Evolutionary conservation across 805 yeast species (phyloP), one percentile per base, ranked within the genome.

Genomic region (Myxozyma mucilagina): DNA sequence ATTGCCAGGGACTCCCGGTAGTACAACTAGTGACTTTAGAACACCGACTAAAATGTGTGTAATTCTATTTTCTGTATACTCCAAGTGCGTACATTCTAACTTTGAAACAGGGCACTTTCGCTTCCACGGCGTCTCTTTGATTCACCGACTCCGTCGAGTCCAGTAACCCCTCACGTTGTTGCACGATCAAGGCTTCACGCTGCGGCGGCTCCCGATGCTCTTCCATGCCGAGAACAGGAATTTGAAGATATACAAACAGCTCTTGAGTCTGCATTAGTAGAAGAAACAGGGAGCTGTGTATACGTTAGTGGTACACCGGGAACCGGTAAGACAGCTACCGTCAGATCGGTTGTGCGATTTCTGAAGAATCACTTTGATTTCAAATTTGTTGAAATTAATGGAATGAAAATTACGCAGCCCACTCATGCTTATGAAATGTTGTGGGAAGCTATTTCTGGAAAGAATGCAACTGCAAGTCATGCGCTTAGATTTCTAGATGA

Each of bases 261-360:
- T 45, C 72, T 94, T 3, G 91, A 90, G 67, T 79, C 84, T 48
- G 88, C 96, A 0, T 82, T 93, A 38, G 79, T 79, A 50, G 81
- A 86, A 14, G 82, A 83, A 45, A 81, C 87, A 0, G 97, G 98
- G 0, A 82, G 92, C 7, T 90, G 97, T 66, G 74, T 94, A 5
- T 94, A 92, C 71, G 85, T 94, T 10, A 90, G 97, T 73, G 99
- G 99, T 3, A 90, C 97, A 0, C 99, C 99, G 0, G 99, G 99
- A 8, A 93, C 96, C 1, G 99, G 99, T 11, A 94, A 94, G 71
- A 93, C 99, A 0, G 94, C 96, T 3, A 93, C 98, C 0, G 85
- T 93, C 1, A 76, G 96, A 57, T 96, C 91, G 69, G 97, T 89
- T 0, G 81, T 94, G 31, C 80, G 84, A 38, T 90, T 87, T 68